Base-by-base conservation (phyloP, 2,329 filamentous ascomycete species). In the Trichoderma asperellum region DNA sequence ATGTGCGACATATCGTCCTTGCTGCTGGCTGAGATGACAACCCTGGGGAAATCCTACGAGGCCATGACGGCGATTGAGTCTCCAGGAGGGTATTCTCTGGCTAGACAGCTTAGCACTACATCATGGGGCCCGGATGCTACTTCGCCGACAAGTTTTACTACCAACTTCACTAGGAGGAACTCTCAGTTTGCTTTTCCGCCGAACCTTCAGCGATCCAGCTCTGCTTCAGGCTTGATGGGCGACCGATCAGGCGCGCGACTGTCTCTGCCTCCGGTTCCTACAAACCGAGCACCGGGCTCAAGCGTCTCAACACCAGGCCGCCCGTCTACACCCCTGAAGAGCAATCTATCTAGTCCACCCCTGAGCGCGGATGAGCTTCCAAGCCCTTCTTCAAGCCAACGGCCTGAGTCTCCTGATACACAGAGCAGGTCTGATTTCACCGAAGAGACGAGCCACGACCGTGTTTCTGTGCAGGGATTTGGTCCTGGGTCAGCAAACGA, bases 1-100 rank as follows among this genome's bases (percentile, higher is more conserved):
- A 90, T 95, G 87, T 93, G 91, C 76, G 90, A 93, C 77, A 87
- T 94, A 68, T 92, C 91, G 4, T 91, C 91, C 14, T 77, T 92
- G 64, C 79, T 95, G 58, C 83, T 95, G 27, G 91, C 91, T 24
- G 92, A 93, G 79, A 89, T 95, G 86, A 91, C 90, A 35, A 88
- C 87, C 1, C 84, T 93, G 70, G 91, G 91, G 69, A 92, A 88
- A 74, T 91, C 88, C 0, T 87, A 92, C 68, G 91, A 94, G 78
- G 90, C 83, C 32, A 86, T 92, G 81, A 89, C 90, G 4, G 89
- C 88, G 4, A 89, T 97, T 70, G 92, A 95, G 71, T 94, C 93
- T 0, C 93, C 93, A 0, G 90, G 87, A 10, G 81, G 87, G 73
- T 79, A 83, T 18, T 81, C 82, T 10, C 72, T 75, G 3, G 74